Evolutionary conservation across 2,329 filamentous ascomycete genomes (phyloP), one percentile per base, ranked within the genome.

Genomic region (Fusarium cyanostomum): DNA sequence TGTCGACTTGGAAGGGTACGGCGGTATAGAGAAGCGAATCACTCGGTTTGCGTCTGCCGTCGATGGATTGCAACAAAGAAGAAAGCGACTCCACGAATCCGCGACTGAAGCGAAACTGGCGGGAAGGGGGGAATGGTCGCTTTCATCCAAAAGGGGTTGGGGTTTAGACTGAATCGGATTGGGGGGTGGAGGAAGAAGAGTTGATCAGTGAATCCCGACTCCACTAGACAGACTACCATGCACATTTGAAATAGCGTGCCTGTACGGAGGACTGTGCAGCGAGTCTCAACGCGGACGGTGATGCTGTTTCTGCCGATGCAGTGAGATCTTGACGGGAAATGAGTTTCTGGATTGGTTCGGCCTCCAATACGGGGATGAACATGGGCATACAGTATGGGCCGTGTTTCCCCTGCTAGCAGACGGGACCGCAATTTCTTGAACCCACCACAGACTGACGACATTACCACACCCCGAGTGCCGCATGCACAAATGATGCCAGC

Each of bases 101-200:
- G 39, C 39, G 45, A 42, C 50, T 58, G 46, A 57, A 52, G 30
- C 45, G 28, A 65, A 62, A 41, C 48, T 45, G 59, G 56, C 30
- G 59, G 48, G 38, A 49, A 51, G 57, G 52, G 45, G 52, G 53
- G 35, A 55, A 35, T 42, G 56, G 52, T 39, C 38, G 45, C 35
- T 43, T 49, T 52, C 42, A 56, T 59, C 62, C 59, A 52, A 71
- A 71, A 68, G 69, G 69, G 65, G 65, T 67, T 67, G 58, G 56
- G 45, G 49, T 54, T 64, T 56, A 63, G 54, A 54, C 52, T 59
- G 54, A 45, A 70, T 69, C 63, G 53, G 53, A 59, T 63, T 21
- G 51, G 64, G 54, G 52, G 52, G 59, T 42, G 54, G 52, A 34
- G 45, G 30, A 38, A 27, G 43, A 50, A 30, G 37, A 39, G 26